Conservation (phyloP, 306 rosid species). For the Cercis canadensis region DNA sequence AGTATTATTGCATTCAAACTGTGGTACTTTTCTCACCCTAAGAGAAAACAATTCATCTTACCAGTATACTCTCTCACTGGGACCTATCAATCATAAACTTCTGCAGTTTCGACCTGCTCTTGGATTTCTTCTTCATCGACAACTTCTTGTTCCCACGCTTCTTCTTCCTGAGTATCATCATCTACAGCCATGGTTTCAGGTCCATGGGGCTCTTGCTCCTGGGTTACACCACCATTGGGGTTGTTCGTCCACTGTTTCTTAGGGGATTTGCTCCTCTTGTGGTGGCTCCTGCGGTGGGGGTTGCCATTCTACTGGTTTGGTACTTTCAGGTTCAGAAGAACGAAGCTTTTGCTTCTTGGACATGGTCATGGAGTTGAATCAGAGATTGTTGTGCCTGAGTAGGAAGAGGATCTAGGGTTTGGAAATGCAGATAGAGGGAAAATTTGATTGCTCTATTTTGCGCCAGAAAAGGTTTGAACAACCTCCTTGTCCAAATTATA, state of each 20-base stretch:
- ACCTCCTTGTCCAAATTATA: too few relatives aligned
- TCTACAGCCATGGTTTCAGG: conserved; percentile 50
- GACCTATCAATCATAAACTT: too few relatives aligned
- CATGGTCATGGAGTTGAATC: conserved; percentile 51
- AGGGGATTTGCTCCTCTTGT: conserved; percentile 19
- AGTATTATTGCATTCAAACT: too few relatives aligned
- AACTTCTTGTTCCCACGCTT: background rate
- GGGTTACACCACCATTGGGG: conserved; percentile 21
- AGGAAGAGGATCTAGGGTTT: conserved; percentile 49
- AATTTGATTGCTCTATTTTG: background rate
- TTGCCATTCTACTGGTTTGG: conserved; percentile 42
- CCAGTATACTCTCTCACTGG: too few relatives aligned
- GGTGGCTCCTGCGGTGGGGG: conserved; percentile 8
- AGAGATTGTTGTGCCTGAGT: background rate
- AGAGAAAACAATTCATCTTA: too few relatives aligned
- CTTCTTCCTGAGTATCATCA: conserved; percentile 15
- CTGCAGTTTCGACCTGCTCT: conserved; percentile 19
- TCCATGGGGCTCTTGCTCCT: conserved; percentile 24
- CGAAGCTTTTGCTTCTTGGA: conserved; percentile 77
- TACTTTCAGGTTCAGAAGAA: conserved; percentile 55
- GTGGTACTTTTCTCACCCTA: too few relatives aligned
- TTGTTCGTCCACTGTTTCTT: conserved; percentile 24
- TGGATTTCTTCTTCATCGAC: conserved; percentile 28
- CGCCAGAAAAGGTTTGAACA: too few relatives aligned
- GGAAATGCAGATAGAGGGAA: background rate